A percentile compares a stretch with the other conserved stretches of the same genome.
These are phyloP conservation scores for Heterobasidion annosum DNA, from an alignment of 1,284 basidiomycete genomes.

Conservation along the genomic window DNA sequence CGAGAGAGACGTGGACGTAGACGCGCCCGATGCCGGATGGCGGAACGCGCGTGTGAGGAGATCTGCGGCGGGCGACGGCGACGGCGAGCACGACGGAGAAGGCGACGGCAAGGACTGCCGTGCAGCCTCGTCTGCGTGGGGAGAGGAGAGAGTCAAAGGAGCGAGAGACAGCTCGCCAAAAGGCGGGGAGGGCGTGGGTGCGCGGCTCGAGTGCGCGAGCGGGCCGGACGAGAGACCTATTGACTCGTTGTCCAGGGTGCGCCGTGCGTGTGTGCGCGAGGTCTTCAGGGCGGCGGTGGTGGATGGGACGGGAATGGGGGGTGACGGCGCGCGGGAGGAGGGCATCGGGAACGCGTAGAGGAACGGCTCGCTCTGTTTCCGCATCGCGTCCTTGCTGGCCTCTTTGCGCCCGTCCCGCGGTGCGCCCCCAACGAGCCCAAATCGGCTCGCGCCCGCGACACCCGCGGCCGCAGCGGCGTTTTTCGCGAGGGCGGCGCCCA, in stretches of 20 bases:
- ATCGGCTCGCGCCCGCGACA: too few species aligned
- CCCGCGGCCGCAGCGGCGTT: neutral
- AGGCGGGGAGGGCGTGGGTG: neutral
- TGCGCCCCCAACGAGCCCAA: too few species aligned
- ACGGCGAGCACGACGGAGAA: neutral
- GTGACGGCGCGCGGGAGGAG: neutral
- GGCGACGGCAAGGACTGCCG: neutral
- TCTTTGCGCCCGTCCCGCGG: too few species aligned
- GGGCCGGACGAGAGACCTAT: neutral
- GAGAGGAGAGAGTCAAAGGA: too few species aligned
- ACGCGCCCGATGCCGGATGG: neutral
- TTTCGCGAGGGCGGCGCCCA: neutral
- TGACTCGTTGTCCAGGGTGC: neutral
- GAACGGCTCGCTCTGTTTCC: neutral
- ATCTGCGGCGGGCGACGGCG: neutral
- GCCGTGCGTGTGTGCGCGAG: neutral
- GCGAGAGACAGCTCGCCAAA: neutral
- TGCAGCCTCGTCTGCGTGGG: too few species aligned
- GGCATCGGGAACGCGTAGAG: neutral
- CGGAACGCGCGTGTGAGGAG: too few species aligned
- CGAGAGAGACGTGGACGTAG: neutral
- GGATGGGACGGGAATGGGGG: neutral
- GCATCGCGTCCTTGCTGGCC: neutral
- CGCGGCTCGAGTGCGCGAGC: neutral
- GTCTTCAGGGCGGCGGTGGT: neutral